Evolutionary conservation across 2,329 filamentous ascomycete species (phyloP), one percentile per base, ranked within the genome.

Genomic region (Zasmidium citrigriseum): DNA sequence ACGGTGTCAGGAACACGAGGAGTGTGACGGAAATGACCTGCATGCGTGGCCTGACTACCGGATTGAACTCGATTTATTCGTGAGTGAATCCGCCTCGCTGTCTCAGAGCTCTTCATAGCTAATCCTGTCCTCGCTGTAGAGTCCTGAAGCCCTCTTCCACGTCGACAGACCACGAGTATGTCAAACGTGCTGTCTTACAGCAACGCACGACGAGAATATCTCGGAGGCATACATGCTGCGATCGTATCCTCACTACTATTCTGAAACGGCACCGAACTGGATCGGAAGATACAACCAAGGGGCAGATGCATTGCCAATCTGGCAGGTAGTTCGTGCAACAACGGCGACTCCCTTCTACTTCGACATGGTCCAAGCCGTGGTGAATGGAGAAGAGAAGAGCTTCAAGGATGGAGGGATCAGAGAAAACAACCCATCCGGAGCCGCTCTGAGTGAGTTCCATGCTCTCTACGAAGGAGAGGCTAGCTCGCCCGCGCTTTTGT

Each of bases 291-390:
- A 81, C 70, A 82, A 82, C 61, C 74, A 78, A 66, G 77, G 62
- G 7, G 75, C 75, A 4, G 77, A 80, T 57, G 68, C 71, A 45
- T 68, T 81, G 14, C 73, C 75, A 1, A 82, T 84, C 44, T 83
- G 80, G 75, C 70, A 82, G 66, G 81, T 82, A 1, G 81, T 79
- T 0, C 69, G 80, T 5, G 82, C 81, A 1, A 83, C 81, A 0
- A 80, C 77, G 1, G 82, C 82, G 2, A 81, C 81, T 0, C 80
- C 81, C 0, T 81, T 81, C 65, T 81, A 79, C 67, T 81, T 82
- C 69, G 75, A 80, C 47, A 78, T 79, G 72, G 72, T 82, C 10
- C 72, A 76, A 55, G 76, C 77, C 5, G 75, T 79, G 25, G 67
- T 80, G 27, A 70, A 72, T n/a, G 73, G 73, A 20, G 71, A 72